Evolutionary conservation across 2,329 filamentous ascomycete genomes (phyloP).

Genomic region (Sclerotinia subarctica): DNA sequence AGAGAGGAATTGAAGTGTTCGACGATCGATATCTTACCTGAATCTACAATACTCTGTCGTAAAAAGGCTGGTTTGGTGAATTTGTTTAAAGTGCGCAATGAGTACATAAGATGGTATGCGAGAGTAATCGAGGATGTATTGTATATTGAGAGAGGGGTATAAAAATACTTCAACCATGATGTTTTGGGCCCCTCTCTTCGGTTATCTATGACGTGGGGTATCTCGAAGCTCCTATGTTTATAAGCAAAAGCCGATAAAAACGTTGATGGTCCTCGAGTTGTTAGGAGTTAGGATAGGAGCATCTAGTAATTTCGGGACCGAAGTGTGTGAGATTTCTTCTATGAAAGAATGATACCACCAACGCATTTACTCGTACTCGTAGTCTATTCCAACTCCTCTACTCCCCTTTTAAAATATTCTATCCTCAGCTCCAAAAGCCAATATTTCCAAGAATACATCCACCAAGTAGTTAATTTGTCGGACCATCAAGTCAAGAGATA

Average conservation of each 20-base stretch:
- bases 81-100: conserved; percentile 28
- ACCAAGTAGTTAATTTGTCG: not conserved
- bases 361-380: too few relatives aligned
- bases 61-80: conserved; percentile 27
- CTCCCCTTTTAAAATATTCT: too few relatives aligned
- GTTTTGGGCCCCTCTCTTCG: not conserved
- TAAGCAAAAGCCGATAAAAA: conserved; percentile 3
- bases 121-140: not conserved
- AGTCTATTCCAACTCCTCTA: too few relatives aligned
- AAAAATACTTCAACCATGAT: not conserved
- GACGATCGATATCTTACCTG: conserved; percentile 26
- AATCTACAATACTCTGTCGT: conserved; percentile 24
- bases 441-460: not conserved
- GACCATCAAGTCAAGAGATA: not conserved
- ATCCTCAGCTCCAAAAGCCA: too few relatives aligned
- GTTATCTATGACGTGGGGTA: not conserved
- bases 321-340: not conserved
- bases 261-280: not conserved
- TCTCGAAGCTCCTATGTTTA: not conserved
- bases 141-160: not conserved
- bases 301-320: not conserved
- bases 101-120: conserved; percentile 27
- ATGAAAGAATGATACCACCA: not conserved
- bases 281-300: too few relatives aligned
- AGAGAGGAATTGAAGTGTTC: conserved; percentile 1